Evolutionary conservation across 805 yeast genomes (phyloP).

Genomic region (Pichia eremophila): DNA sequence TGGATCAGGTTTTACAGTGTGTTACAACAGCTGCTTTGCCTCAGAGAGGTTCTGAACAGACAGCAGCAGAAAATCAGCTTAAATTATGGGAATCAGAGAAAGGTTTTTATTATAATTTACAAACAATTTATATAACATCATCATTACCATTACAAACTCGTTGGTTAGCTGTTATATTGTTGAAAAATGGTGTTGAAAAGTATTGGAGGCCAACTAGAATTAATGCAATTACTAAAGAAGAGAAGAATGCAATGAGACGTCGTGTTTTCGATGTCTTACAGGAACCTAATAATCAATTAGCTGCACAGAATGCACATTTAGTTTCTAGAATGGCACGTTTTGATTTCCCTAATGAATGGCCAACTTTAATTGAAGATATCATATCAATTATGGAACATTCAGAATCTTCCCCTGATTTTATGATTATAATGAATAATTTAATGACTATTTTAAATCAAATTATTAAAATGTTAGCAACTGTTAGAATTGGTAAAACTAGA

Average conservation of each 20-base stretch:
- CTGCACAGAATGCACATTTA: constrained; percentile 79
- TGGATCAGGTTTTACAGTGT: constrained; percentile 25
- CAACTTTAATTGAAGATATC: constrained; percentile 60
- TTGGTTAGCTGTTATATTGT: constrained; percentile 81
- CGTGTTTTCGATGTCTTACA: constrained; percentile 47
- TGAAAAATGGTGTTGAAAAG: constrained; percentile 80
- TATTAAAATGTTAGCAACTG: constrained; percentile 62
- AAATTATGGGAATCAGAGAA: constrained; percentile 58
- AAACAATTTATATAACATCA: constrained; percentile 50
- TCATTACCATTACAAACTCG: constrained; percentile 56
- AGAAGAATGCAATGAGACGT: constrained; percentile 53
- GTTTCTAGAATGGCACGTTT: constrained; percentile 67
- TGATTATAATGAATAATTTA: constrained; percentile 50
- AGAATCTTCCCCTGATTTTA: constrained; percentile 24
- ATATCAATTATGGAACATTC: constrained; percentile 36
- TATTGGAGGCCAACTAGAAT: constrained; percentile 71
- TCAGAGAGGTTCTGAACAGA: constrained; percentile 43
- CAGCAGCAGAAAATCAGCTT: constrained; percentile 59
- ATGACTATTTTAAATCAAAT: constrained; percentile 67
- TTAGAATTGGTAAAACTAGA: constrained; percentile 75
- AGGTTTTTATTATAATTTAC: constrained; percentile 25
- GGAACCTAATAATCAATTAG: constrained; percentile 66
- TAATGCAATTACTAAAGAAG: constrained; percentile 48
- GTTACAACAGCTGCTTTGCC: constrained; percentile 43
- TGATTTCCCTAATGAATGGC: constrained; percentile 89